Conservation (phyloP, 208 protist species). For the Wallacemonas sp. region DNA sequence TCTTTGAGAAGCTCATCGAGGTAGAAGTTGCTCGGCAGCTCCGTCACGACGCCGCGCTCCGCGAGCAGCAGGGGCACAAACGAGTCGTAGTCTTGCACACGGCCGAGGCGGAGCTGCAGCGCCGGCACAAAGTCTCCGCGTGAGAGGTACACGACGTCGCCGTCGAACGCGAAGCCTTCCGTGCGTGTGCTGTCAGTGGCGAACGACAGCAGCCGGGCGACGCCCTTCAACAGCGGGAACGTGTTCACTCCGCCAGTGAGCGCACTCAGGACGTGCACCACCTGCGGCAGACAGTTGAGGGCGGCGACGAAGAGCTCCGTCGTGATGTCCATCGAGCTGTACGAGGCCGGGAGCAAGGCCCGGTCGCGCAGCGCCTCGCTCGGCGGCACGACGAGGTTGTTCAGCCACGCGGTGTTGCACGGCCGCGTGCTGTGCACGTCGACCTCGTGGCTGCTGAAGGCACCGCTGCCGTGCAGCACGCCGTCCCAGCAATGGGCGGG, state of each 20-base stretch:
- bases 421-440: slow-evolving; percentile 20
- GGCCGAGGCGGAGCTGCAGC: slow-evolving; percentile 67
- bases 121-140: slow-evolving; percentile 41
- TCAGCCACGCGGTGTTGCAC: slow-evolving; percentile 77
- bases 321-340: slow-evolving; percentile 30
- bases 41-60: slow-evolving; percentile 72
- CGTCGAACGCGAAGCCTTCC: slow-evolving; percentile 5
- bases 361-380: slow-evolving; percentile 15
- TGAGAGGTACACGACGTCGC: slow-evolving; percentile 36
- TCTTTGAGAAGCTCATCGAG: slow-evolving; percentile 87
- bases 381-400: slow-evolving; percentile 50
- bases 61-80: slow-evolving; percentile 76
- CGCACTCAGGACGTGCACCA: slow-evolving; percentile 49
- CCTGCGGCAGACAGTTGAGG: slow-evolving; percentile 39
- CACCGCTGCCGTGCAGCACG: slow-evolving; percentile 2
- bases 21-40: slow-evolving; percentile 74
- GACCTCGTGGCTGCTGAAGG: not conserved
- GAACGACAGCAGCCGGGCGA: slow-evolving; percentile 8
- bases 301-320: slow-evolving; percentile 44
- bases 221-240: slow-evolving; percentile 23
- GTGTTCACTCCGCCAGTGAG: slow-evolving; percentile 18
- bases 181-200: not conserved
- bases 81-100: slow-evolving; percentile 91
- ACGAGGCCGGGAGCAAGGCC: slow-evolving; percentile 15
- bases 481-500: slow-evolving; percentile 16